Base-by-base conservation (phyloP, 495 filamentous ascomycete species). In the Xylaria acuta region DNA sequence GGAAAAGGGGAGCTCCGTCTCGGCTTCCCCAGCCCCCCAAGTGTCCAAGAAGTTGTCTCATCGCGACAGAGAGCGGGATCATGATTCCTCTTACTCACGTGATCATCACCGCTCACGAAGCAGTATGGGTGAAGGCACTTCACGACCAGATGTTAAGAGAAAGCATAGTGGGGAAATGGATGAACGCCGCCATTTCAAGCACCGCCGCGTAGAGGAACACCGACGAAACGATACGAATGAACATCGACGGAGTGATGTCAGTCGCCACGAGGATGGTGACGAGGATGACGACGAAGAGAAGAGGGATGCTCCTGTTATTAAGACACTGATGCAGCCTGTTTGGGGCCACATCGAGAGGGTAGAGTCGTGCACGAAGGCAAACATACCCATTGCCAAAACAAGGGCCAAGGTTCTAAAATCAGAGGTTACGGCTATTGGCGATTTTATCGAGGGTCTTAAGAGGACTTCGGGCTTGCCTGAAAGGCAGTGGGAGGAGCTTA, bases 21-120 rank as follows among this genome's bases (percentile, higher is more conserved):
- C 88, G 5, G 88, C 86, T 4, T 90, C 88, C 11, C 87, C 88
- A n/a, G 88, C 85, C n/a, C 87, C 87, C 7, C 77, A 77, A 45
- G 78, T 82, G 70, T 78, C 76, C 0, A 84, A 82, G 75, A 85
- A 84, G 67, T 64, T 78, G 0, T 80, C 80, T 45, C 79, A 82
- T 66, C 79, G 81, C 12, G 82, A 84, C 5, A 73, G 81, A 5
- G 83, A 84, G 45, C 73, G 81, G n/a, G 68, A 70, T 34, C 81
- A 82, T 64, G 80, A 82, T 40, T 80, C 79, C 54, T 74, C 82
- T 60, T 79, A 80, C 53, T 75, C 77, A 11, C 75, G 77, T 2
- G 86, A 87, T 20, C 85, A 87, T 56, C 83, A 82, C 40, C 84
- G 85, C n/a, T 81, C 82, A 16, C 82, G 82, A 43, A 86, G 83